Base-by-base conservation (phyloP, 2,329 filamentous ascomycete species). In the Dendryphion nanum region DNA sequence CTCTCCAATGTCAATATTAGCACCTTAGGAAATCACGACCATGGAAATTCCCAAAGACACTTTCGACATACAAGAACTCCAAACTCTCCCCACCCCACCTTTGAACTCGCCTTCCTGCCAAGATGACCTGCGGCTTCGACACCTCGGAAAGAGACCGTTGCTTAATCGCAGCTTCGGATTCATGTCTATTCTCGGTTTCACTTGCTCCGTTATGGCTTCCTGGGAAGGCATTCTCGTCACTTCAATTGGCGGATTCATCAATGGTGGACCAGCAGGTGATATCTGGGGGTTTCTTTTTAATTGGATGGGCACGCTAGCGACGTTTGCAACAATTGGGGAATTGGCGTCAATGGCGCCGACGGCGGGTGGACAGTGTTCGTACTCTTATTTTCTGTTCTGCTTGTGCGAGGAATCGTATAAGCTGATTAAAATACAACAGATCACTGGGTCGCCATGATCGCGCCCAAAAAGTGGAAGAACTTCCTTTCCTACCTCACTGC, bases 401-500 rank as follows among this genome's bases (percentile, higher is more conserved):
- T n/a, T n/a, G n/a, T n/a, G n/a, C n/a, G n/a, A n/a, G n/a, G n/a
- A n/a, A n/a, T n/a, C n/a, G n/a, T n/a, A n/a, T n/a, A n/a, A n/a
- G n/a, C n/a, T n/a, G n/a, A n/a, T n/a, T n/a, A n/a, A n/a, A n/a
- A n/a, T n/a, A n/a, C n/a, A 8, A 26, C 23, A 26, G 23, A 55
- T 34, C 37, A 45, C 41, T 55, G 34, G 55, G 61, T 66, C 7
- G 50, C 51, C 17, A 61, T 68, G 37, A 57, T 68, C 14, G 61
- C 63, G 4, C 66, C 66, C 3, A 44, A 39, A 8, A 45, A 41
- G 3, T 50, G 47, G n/a, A 56, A 63, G 32, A 63, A 65, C 36
- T 50, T 61, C 19, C 45, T 68, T n/a, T 64, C 60, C 40, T 70
- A 68, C 37, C 42, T 69, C 20, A 38, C 18, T 30, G 37, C 37